Evolutionary conservation across 371 early-diverging fungal species (phyloP).

Genomic region (Saksenaea oblongispora): DNA sequence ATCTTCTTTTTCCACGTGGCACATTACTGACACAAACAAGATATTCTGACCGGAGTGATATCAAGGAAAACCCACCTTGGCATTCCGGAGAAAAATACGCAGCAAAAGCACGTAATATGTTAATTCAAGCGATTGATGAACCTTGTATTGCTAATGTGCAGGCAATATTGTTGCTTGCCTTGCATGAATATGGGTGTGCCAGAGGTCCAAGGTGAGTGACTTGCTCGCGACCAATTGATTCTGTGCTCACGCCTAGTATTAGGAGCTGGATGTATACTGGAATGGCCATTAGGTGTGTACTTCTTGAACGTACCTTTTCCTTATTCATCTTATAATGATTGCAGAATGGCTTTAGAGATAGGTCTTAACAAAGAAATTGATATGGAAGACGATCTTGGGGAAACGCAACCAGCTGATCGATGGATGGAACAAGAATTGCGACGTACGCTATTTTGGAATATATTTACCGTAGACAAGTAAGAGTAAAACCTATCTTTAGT

Average conservation of each 20-base stretch:
- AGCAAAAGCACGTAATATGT: conserved; percentile 30
- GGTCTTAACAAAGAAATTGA: conserved; percentile 52
- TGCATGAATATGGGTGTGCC: conserved; percentile 66
- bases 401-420: conserved; percentile 17
- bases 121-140: conserved; percentile 40
- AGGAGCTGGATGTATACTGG: conserved; percentile 67
- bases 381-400: conserved; percentile 17
- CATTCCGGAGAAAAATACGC: conserved; percentile 50
- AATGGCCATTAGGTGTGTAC: conserved; percentile 48
- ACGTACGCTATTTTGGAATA: conserved; percentile 53
- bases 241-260: background rate
- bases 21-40: conserved; percentile 8
- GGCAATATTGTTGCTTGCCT: conserved; percentile 50
- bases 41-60: conserved; percentile 38
- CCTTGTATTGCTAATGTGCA: conserved; percentile 56
- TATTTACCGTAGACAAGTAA: conserved; percentile 47
- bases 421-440: conserved; percentile 57
- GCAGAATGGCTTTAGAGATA: conserved; percentile 55
- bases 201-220: conserved; percentile 49
- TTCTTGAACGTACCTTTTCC: background rate
- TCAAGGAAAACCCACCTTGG: conserved; percentile 50
- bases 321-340: background rate
- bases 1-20: background rate
- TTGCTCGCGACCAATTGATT: background rate
- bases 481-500: background rate